Percentiles rank a stretch among this genome's conserved stretches.
Conservation (phyloP, 768 basidiomycete genomes). For the Amanita rubescens region DNA sequence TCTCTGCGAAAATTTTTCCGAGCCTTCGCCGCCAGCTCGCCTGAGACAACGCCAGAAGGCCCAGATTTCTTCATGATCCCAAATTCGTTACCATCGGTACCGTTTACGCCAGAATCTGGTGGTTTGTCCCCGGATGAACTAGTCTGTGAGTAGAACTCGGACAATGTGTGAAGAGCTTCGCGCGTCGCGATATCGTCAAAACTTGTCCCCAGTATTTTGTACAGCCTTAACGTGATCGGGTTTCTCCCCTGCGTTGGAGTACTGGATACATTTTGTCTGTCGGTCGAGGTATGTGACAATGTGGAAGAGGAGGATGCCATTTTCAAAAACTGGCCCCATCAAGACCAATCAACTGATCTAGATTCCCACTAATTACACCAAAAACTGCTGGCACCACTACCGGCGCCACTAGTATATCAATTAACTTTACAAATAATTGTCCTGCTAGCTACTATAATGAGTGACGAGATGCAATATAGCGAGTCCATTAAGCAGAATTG, state of each 20-base stretch:
- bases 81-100: conserved; percentile 26
- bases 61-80: conserved; percentile 13
- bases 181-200: conserved; percentile 71
- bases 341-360: neutral
- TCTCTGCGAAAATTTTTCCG: conserved; percentile 78
- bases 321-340: neutral
- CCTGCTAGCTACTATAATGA: neutral
- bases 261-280: conserved; percentile 17
- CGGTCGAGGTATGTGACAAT: conserved; percentile 7
- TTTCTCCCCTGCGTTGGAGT: conserved; percentile 36
- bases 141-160: conserved; percentile 56
- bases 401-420: neutral
- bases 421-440: neutral
- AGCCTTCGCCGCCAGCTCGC: conserved; percentile 65
- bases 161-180: conserved; percentile 79
- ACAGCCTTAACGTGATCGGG: conserved; percentile 80
- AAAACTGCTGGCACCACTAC: neutral
- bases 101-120: conserved; percentile 14
- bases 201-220: conserved; percentile 80
- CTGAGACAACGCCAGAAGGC: conserved; percentile 27
- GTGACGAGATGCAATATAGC: neutral
- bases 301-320: neutral
- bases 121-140: conserved; percentile 27
- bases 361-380: neutral
- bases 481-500: no score